Conservation (phyloP, 73 alveolate genomes). For the Blepharisma japonicum region DNA sequence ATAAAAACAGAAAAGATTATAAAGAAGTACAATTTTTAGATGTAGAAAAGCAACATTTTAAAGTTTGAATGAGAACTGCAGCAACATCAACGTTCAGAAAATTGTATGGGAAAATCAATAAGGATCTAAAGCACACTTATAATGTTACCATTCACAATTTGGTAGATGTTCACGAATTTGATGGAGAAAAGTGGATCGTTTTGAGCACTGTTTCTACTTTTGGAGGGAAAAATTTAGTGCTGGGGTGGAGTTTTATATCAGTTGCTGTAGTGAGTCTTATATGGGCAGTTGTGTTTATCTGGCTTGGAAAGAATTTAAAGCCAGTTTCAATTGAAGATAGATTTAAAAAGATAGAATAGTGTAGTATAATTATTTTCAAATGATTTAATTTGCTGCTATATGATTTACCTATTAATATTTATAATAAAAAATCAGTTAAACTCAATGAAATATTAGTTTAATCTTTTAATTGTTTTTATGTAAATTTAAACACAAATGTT, state of each 20-base stretch:
- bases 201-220: constrained; percentile 77
- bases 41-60: not conserved
- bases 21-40: not conserved
- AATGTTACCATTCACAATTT: too few relatives aligned
- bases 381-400: too few relatives aligned
- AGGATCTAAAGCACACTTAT: not conserved
- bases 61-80: constrained; percentile 19
- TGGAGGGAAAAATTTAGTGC: constrained; percentile 11
- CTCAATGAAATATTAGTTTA: too few relatives aligned
- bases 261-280: not conserved
- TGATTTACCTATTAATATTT: too few relatives aligned
- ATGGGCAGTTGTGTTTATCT: not conserved
- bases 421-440: too few relatives aligned
- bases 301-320: too few relatives aligned
- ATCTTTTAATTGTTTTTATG: too few relatives aligned
- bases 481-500: too few relatives aligned
- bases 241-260: not conserved
- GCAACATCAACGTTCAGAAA: not conserved
- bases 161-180: constrained; percentile 65
- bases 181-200: constrained; percentile 82
- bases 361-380: too few relatives aligned
- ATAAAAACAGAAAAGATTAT: not conserved
- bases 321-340: too few relatives aligned
- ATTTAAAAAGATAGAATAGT: too few relatives aligned
- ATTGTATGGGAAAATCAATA: constrained; percentile 14